A percentile compares a stretch with the other conserved stretches of the same genome.
phyloP scores from a whole-genome alignment of 768 basidiomycete species.

The Peribolospora kevripleyi region DNA sequence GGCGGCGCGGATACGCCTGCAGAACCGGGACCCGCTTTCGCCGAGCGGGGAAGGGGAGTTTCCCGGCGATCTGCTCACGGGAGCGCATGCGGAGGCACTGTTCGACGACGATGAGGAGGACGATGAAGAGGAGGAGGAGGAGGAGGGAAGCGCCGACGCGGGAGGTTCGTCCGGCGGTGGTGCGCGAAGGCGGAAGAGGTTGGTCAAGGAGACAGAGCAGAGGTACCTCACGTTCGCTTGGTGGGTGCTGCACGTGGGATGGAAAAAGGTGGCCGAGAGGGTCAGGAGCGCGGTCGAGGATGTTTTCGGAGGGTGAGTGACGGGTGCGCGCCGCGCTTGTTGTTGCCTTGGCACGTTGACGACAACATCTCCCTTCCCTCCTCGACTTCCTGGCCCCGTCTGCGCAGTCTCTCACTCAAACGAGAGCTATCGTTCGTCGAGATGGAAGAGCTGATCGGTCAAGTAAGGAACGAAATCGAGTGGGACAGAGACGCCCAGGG shows the following conservation, averaged over 20 bases:
- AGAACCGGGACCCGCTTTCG: background rate
- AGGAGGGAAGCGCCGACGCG: slow-evolving; percentile 12
- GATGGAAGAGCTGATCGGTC: slow-evolving; percentile 39
- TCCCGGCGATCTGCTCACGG: background rate
- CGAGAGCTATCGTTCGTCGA: slow-evolving; percentile 44
- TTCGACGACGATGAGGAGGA: slow-evolving; percentile 15
- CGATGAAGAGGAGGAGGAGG: slow-evolving; percentile 19
- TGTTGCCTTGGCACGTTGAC: background rate
- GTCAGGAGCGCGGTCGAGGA: slow-evolving; percentile 52
- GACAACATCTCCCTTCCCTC: background rate
- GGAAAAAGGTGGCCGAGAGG: slow-evolving; percentile 56
- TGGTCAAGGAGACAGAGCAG: slow-evolving; percentile 42
- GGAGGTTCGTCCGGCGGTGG: background rate
- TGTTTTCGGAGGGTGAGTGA: slow-evolving; percentile 53
- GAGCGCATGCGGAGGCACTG: slow-evolving; percentile 8
- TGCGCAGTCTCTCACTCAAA: slow-evolving; percentile 54
- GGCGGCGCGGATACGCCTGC: background rate
- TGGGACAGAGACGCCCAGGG: slow-evolving; percentile 30
- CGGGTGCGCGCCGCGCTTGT: background rate
- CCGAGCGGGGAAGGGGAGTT: slow-evolving; percentile 6
- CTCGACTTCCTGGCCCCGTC: background rate
- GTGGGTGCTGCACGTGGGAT: slow-evolving; percentile 81
- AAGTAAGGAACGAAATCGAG: slow-evolving; percentile 56
- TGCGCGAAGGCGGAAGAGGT: slow-evolving; percentile 2
- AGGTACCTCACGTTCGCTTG: slow-evolving; percentile 67